phyloP scores from a whole-genome alignment of 768 basidiomycete species.

The Tulasnella sp. region DNA sequence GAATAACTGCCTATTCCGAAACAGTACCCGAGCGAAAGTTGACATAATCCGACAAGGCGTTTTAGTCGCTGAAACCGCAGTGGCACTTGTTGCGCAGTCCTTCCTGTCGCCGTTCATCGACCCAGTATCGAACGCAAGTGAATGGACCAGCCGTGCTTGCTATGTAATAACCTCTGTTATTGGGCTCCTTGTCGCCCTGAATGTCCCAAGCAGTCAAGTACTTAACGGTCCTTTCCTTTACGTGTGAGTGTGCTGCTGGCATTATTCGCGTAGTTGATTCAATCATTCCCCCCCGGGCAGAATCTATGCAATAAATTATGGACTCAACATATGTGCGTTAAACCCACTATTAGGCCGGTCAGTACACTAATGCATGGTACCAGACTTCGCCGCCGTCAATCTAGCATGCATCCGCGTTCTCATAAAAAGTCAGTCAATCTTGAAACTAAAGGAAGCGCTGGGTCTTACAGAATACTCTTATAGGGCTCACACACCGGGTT shows the following conservation, averaged over 20 bases:
- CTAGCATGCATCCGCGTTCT: conserved; percentile 47
- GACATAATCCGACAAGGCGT: conserved; percentile 57
- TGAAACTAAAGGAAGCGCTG: neutral
- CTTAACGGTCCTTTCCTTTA: conserved; percentile 64
- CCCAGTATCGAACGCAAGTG: conserved; percentile 68
- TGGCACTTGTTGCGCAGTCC: conserved; percentile 62
- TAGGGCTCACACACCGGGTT: conserved; percentile 58
- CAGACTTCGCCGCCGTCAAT: conserved; percentile 65
- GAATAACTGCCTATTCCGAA: conserved; percentile 54
- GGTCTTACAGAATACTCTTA: conserved; percentile 16
- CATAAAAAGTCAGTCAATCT: conserved; percentile 53
- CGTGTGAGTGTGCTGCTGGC: conserved; percentile 43
- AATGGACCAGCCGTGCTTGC: conserved; percentile 67
- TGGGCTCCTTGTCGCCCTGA: conserved; percentile 58
- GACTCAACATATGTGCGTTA: conserved; percentile 56
- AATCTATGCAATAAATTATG: conserved; percentile 58
- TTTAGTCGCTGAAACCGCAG: conserved; percentile 52
- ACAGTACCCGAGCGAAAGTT: conserved; percentile 42
- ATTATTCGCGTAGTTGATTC: neutral
- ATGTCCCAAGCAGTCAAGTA: conserved; percentile 47
- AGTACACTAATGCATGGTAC: conserved; percentile 23
- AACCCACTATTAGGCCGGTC: neutral
- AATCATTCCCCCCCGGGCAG: conserved; percentile 33
- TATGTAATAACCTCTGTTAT: conserved; percentile 63
- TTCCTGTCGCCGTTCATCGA: conserved; percentile 60